A percentile compares a stretch with the other conserved stretches of the same genome.
Conservation (phyloP, 163 green algal genomes). For the Volvox carteri region DNA sequence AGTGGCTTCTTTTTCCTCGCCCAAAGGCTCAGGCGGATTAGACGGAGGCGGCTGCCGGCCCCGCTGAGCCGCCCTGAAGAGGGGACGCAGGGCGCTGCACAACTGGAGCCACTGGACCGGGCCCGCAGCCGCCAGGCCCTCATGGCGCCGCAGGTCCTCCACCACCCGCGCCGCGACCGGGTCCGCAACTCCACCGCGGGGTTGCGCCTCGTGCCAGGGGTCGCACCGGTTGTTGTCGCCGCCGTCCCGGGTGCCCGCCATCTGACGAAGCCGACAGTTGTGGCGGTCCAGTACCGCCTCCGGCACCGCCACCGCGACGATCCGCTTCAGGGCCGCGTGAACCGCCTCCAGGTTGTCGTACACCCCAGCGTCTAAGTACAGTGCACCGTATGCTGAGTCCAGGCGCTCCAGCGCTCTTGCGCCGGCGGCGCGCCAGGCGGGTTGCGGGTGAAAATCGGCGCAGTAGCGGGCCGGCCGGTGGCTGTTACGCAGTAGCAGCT, state of each 20-base stretch:
- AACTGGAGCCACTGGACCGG: conserved; percentile 41
- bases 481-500: conserved; percentile 33
- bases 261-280: too few relatives aligned
- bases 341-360: conserved; percentile 5
- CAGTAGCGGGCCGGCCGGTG: conserved; percentile 29
- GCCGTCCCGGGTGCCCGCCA: too few relatives aligned
- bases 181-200: too few relatives aligned
- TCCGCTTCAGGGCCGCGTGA: not conserved
- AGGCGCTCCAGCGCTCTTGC: not conserved
- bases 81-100: conserved; percentile 9
- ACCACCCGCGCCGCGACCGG: not conserved
- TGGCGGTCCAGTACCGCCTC: too few relatives aligned
- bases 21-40: not conserved
- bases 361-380: not conserved
- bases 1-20: not conserved
- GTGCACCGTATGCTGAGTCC: not conserved
- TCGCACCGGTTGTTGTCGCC: too few relatives aligned
- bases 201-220: too few relatives aligned
- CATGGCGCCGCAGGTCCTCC: not conserved
- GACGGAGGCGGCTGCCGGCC: not conserved
- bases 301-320: not conserved
- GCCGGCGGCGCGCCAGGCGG: not conserved
- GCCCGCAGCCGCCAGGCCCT: not conserved
- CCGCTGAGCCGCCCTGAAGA: not conserved
- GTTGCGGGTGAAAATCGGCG: conserved; percentile 20